These are phyloP conservation scores for Lactarius sanguifluus DNA, from an alignment of 768 basidiomycete species.

Conservation along the genomic window DNA sequence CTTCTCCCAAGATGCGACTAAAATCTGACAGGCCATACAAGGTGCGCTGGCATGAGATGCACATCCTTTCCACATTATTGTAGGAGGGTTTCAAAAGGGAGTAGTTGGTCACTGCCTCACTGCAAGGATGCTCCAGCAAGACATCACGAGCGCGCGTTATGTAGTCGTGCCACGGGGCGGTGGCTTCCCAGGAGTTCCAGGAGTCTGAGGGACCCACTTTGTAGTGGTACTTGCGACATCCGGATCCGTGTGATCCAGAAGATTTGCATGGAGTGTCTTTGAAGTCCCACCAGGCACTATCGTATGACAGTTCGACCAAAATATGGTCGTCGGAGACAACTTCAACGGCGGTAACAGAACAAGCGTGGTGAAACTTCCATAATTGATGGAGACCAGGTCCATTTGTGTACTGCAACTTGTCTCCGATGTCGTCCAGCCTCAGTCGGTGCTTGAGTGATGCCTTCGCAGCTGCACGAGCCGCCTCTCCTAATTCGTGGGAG, in stretches of 20 bases:
- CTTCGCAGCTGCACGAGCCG: constrained; percentile 10
- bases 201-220: too few species aligned
- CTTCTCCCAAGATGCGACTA: constrained; percentile 7
- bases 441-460: constrained; percentile 10
- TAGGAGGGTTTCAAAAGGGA: not conserved
- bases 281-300: not conserved
- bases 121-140: not conserved
- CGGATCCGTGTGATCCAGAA: too few species aligned
- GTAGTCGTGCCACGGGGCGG: not conserved
- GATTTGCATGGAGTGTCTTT: too few species aligned
- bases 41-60: not conserved
- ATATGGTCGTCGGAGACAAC: not conserved
- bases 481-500: not conserved
- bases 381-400: constrained; percentile 11
- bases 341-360: not conserved
- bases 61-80: not conserved
- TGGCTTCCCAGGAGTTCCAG: not conserved
- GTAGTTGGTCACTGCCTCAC: not conserved
- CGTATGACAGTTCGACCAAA: not conserved
- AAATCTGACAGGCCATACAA: constrained; percentile 4
- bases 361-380: constrained; percentile 8
- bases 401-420: constrained; percentile 5
- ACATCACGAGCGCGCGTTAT: not conserved
- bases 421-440: constrained; percentile 3
- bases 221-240: too few species aligned